Percentiles rank a stretch among this genome's conserved stretches.
phyloP scores from a whole-genome alignment of 176 grass and related monocot species.

The Zoysia pacifica region DNA sequence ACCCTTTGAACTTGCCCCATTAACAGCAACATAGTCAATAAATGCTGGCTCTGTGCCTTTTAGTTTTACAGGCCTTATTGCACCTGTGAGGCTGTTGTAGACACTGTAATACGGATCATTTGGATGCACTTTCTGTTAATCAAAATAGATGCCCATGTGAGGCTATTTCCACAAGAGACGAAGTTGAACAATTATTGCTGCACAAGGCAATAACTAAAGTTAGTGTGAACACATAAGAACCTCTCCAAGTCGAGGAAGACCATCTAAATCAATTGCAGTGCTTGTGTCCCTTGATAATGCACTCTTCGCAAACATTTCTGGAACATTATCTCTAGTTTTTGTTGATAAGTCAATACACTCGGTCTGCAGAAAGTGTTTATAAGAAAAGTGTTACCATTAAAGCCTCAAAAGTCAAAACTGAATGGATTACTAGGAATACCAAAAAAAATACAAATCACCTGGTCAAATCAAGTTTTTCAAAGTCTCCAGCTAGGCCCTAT shows the following conservation, averaged over 20 bases:
- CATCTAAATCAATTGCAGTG: constrained; percentile 70
- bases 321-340: constrained; percentile 55
- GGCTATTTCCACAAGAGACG: background rate
- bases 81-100: constrained; percentile 72
- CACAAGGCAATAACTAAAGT: constrained; percentile 22
- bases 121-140: constrained; percentile 72
- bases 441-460: constrained; percentile 7
- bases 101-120: constrained; percentile 71
- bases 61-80: constrained; percentile 53
- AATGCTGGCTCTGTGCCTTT: constrained; percentile 79
- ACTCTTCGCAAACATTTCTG: constrained; percentile 79
- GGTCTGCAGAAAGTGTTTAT: constrained; percentile 56
- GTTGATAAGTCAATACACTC: constrained; percentile 77
- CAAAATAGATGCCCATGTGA: constrained; percentile 37
- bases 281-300: constrained; percentile 47
- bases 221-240: constrained; percentile 41
- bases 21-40: constrained; percentile 82
- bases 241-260: constrained; percentile 90
- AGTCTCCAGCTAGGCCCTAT: background rate
- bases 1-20: constrained; percentile 72
- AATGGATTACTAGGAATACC: background rate
- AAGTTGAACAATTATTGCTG: constrained; percentile 7
- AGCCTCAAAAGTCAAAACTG: constrained; percentile 23
- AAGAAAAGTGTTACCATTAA: background rate
- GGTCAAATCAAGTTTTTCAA: background rate